Evolutionary conservation across 257 asterid genomes (phyloP), one percentile per base, ranked within the genome.

Genomic region (Asclepias syriaca): DNA sequence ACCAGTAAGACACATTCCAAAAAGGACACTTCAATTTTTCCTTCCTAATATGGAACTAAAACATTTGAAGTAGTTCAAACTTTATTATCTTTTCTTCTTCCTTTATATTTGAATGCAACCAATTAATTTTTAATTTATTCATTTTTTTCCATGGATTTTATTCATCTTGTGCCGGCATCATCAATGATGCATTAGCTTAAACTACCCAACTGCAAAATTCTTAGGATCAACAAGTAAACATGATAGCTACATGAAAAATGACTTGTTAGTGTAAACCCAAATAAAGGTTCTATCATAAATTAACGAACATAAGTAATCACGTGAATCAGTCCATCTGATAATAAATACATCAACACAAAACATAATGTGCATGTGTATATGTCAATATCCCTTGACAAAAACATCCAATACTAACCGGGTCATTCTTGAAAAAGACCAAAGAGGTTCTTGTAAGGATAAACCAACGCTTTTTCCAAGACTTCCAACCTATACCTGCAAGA

Each of bases 391-490:
- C 71, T 29, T 48, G 65, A 69, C 34, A 46, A 27, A 5, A 59
- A 4, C 69, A 68, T 66, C 37, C 19, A 51, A 70, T 81, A 87
- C 97, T 90, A 73, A 92, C 98, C 69, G 98, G 97, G 71, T 92
- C 96, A 75, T 86, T 92, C 91, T 92, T 92, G 92, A 92, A 90
- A 84, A 90, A 90, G 70, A 92, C 97, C 91, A 92, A 82, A n/a
- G 98, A 92, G 75, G 97, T 88, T 43, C 98, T 96, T 27, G 98
- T 92, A 54, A 92, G 97, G 83, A 92, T 90, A 78, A 92, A 92
- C 98, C 97, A 92, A 18, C 98, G 88, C 80, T 87, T 92, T 85
- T 92, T 92, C 98, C 98, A 92, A 61, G 95, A 90, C 86, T 87
- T 92, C 98, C 98, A 90, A 60, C 98, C 97, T 81, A 92, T 79